Conservation (phyloP, 768 basidiomycete genomes). For the Leccinum rimulosum region DNA sequence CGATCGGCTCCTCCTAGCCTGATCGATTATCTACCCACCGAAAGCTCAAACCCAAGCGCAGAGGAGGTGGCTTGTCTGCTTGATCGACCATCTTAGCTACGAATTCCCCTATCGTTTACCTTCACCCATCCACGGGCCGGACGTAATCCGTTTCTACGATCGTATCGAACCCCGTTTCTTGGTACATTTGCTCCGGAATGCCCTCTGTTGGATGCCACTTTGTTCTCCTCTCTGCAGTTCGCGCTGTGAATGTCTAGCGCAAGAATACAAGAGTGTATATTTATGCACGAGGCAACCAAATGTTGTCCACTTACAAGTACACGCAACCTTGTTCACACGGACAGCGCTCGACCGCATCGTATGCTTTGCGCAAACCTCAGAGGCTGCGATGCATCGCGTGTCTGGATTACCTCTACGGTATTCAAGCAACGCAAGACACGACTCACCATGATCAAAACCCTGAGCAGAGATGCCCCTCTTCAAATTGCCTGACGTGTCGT, state of each 20-base stretch:
- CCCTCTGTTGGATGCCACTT: conserved; percentile 62
- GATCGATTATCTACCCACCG: no score
- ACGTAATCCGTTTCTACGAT: conserved; percentile 54
- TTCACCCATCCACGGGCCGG: conserved; percentile 41
- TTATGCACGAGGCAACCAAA: neutral
- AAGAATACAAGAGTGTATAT: neutral
- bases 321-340: conserved; percentile 67
- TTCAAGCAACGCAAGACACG: neutral
- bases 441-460: conserved; percentile 76
- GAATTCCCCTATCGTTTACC: conserved; percentile 21
- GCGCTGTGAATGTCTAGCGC: conserved; percentile 62
- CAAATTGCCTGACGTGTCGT: conserved; percentile 58
- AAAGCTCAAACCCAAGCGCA: conserved; percentile 54
- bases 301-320: conserved; percentile 50
- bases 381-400: conserved; percentile 37
- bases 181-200: conserved; percentile 35
- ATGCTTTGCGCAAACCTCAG: conserved; percentile 53
- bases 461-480: conserved; percentile 69
- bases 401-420: neutral
- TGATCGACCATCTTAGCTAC: conserved; percentile 1
- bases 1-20: neutral
- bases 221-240: conserved; percentile 67
- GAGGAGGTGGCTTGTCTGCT: conserved; percentile 37
- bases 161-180: conserved; percentile 41
- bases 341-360: conserved; percentile 56